Base-by-base conservation (phyloP, 306 rosid genomes). In the Dalbergia cochinchinensis region DNA sequence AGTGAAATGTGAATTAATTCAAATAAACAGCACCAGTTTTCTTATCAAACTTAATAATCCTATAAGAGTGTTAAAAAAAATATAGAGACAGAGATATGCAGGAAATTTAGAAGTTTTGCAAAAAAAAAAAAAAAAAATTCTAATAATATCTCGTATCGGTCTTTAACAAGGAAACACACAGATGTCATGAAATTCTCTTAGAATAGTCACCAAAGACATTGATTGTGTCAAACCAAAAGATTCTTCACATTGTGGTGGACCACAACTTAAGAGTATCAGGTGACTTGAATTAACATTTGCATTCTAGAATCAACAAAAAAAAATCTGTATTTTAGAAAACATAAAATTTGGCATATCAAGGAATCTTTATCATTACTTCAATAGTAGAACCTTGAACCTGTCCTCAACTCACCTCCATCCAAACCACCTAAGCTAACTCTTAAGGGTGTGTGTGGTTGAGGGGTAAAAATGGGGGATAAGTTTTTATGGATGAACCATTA, bases 11-110 rank as follows among this genome's bases (percentile, higher is more conserved):
- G 57, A 78, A 41, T 68, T 34, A n/a, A 35, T 22, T 67, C 59
- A 55, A 77, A 39, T 18, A 77, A 77, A 41, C 50, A 11, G 12
- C 4, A 53, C 57, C 20, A 76, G 51, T 64, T 63, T 53, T 53
- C 18, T 65, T 41, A 50, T 20, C 9, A 15, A 12, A 39, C 9
- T 53, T 44, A 65, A 65, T 44, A 65, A 65, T 51, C 1, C 18
- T 51, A 5, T 15, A 5, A 3, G 22, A 20, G 22, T 20, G 22
- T 20, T 20, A 20, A 20, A 20, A 20, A 20, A 20, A 20, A 20
- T 20, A 20, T 0, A 20, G 22, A 20, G 1, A 20, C 22, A 20
- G 22, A 14, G 11, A 26, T 26, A 26, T 26, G 31, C 31, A 26
- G 31, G 31, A 26, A 26, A 26, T 26, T 26, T 26, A 26, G 2